These are phyloP conservation scores for Stenogyne calaminthoides DNA, from an alignment of 305 asterid species.

Conservation along the genomic window DNA sequence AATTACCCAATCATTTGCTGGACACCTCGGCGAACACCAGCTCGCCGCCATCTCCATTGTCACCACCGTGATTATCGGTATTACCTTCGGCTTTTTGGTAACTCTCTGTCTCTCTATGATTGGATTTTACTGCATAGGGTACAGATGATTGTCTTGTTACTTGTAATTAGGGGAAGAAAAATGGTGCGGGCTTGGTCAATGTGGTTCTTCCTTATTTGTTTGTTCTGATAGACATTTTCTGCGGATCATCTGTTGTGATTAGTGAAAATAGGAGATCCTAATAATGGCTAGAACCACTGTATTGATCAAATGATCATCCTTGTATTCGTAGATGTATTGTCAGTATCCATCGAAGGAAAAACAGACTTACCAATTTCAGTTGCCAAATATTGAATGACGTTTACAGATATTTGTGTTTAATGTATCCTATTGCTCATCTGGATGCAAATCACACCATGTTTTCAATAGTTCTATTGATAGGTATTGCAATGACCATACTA, in stretches of 20 bases:
- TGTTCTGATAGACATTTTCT: neutral
- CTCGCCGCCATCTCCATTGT: constrained; percentile 63
- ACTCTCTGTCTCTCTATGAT: neutral
- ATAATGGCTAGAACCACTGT: neutral
- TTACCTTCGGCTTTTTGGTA: constrained; percentile 64
- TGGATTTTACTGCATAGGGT: neutral
- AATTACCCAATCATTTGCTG: constrained; percentile 58
- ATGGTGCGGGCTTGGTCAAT: neutral
- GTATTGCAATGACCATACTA: neutral
- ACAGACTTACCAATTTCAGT: no score
- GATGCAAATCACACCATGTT: neutral
- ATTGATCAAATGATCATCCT: neutral
- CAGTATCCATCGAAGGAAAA: no score
- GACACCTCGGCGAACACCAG: constrained; percentile 48
- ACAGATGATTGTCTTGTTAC: neutral
- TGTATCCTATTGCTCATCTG: neutral
- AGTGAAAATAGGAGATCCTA: neutral
- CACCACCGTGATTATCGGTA: constrained; percentile 53
- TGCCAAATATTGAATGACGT: no score
- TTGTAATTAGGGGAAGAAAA: neutral
- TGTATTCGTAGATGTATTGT: neutral
- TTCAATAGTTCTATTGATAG: neutral
- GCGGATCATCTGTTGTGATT: neutral
- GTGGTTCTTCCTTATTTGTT: neutral
- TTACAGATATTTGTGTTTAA: neutral